Percentiles rank a stretch among this genome's conserved stretches.
phyloP scores from a whole-genome alignment of 441 rosid genomes.

The Populus tomentosa region DNA sequence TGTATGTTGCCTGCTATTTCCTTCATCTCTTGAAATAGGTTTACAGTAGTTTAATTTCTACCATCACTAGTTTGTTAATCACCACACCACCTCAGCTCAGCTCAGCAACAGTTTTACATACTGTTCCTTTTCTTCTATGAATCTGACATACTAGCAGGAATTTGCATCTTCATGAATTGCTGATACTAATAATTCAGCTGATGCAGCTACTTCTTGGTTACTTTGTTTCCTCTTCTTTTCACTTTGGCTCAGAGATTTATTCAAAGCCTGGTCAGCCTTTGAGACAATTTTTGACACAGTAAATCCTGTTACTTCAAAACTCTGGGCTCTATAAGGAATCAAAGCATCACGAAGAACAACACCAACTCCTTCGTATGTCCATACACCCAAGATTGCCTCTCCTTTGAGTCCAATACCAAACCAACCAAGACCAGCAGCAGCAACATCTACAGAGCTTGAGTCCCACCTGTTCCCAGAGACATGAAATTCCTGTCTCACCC shows the following conservation, averaged over 20 bases:
- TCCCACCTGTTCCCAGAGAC: slow-evolving; percentile 77
- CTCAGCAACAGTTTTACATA: neutral
- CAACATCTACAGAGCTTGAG: slow-evolving; percentile 69
- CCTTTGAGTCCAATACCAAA: slow-evolving; percentile 82
- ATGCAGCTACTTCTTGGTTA: slow-evolving; percentile 9
- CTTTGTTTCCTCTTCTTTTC: slow-evolving; percentile 45
- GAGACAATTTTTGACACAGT: slow-evolving; percentile 83
- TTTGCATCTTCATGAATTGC: neutral
- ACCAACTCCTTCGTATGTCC: slow-evolving; percentile 84
- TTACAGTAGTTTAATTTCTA: neutral
- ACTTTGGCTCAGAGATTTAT: slow-evolving; percentile 34
- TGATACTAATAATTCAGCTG: slow-evolving; percentile 14
- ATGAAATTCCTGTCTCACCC: slow-evolving; percentile 65
- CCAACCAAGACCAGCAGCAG: slow-evolving; percentile 93
- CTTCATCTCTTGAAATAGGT: neutral
- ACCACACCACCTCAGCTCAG: neutral
- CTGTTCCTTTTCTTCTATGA: neutral
- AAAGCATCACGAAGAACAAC: slow-evolving; percentile 61
- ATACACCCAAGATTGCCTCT: slow-evolving; percentile 63
- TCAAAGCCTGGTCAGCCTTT: slow-evolving; percentile 62
- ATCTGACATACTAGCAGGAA: slow-evolving; percentile 3
- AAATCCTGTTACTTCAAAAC: slow-evolving; percentile 81
- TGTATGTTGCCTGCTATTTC: neutral
- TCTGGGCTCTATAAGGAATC: slow-evolving; percentile 58
- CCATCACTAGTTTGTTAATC: neutral